These are phyloP conservation scores for Hypoxylon sp. DNA, from an alignment of 2,329 filamentous ascomycete species.

Conservation along the genomic window DNA sequence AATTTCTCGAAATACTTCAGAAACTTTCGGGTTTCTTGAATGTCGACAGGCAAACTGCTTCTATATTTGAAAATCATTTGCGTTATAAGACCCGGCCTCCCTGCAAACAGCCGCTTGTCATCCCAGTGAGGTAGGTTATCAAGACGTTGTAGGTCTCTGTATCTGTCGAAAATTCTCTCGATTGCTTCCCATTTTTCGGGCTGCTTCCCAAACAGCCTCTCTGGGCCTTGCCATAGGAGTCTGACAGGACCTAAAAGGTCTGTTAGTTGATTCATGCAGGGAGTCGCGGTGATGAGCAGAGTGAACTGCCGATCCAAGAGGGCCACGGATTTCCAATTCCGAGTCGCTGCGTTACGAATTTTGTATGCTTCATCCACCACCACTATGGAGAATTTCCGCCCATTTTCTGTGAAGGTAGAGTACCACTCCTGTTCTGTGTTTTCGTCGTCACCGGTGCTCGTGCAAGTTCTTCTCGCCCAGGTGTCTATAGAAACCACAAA, in stretches of 20 bases:
- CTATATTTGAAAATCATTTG: conserved; percentile 37
- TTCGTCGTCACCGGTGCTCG: not conserved
- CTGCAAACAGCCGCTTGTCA: conserved; percentile 44
- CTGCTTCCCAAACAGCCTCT: conserved; percentile 35
- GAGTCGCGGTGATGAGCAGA: conserved; percentile 52
- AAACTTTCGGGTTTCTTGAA: conserved; percentile 43
- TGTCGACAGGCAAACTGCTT: conserved; percentile 23
- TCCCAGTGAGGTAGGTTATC: conserved; percentile 24
- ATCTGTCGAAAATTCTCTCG: not conserved
- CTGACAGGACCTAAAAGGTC: conserved; percentile 48
- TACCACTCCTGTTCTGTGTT: conserved; percentile 17
- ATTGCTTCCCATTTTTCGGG: conserved; percentile 15
- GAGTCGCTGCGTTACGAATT: conserved; percentile 47
- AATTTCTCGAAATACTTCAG: conserved; percentile 50
- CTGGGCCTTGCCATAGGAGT: conserved; percentile 47
- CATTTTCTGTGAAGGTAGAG: conserved; percentile 42
- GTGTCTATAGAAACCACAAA: conserved; percentile 50
- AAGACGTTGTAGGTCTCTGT: conserved; percentile 34
- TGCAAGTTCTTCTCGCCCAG: conserved; percentile 46
- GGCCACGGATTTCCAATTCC: conserved; percentile 48
- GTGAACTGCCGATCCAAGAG: conserved; percentile 49
- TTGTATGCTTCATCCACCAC: conserved; percentile 53
- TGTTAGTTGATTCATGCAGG: conserved; percentile 48
- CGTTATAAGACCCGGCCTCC: conserved; percentile 43
- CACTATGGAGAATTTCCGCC: conserved; percentile 49